Conservation (phyloP, 1,139 yeast genomes). For the Sugiyamaella grinbergsii region DNA sequence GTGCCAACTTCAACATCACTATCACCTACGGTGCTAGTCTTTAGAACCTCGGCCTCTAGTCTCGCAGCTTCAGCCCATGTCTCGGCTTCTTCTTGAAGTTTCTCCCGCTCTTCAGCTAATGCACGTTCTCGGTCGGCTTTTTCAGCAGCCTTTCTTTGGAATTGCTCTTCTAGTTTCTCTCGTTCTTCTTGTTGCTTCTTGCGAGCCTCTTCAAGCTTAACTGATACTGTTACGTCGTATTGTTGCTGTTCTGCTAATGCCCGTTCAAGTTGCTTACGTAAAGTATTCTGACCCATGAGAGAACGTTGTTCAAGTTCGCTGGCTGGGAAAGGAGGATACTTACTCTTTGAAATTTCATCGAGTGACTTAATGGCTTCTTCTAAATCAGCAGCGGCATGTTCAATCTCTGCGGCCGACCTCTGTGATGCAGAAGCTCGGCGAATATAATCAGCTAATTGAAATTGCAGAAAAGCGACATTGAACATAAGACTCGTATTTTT, state of each 20-base stretch:
- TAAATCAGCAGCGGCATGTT: slow-evolving; percentile 58
- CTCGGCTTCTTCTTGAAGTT: slow-evolving; percentile 77
- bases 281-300: slow-evolving; percentile 74
- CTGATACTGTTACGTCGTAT: slow-evolving; percentile 59
- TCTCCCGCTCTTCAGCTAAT: slow-evolving; percentile 81
- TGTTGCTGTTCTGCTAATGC: slow-evolving; percentile 73
- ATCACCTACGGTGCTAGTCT: slow-evolving; percentile 12
- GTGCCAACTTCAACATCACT: slow-evolving; percentile 7
- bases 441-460: slow-evolving; percentile 82
- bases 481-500: slow-evolving; percentile 52
- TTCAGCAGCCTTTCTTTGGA: slow-evolving; percentile 40
- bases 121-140: slow-evolving; percentile 67
- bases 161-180: slow-evolving; percentile 46
- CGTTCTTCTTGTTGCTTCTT: slow-evolving; percentile 63
- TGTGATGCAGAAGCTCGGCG: slow-evolving; percentile 62
- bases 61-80: slow-evolving; percentile 62
- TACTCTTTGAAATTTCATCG: slow-evolving; percentile 59
- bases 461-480: slow-evolving; percentile 82
- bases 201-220: slow-evolving; percentile 73
- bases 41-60: slow-evolving; percentile 39
- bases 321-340: slow-evolving; percentile 71
- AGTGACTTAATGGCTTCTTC: slow-evolving; percentile 64
- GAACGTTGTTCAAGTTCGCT: slow-evolving; percentile 84
- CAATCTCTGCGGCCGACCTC: slow-evolving; percentile 65
- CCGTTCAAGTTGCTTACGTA: slow-evolving; percentile 69